These are phyloP conservation scores for Daldinia eschscholtzii DNA, from an alignment of 2,329 filamentous ascomycete species.

Conservation along the genomic window DNA sequence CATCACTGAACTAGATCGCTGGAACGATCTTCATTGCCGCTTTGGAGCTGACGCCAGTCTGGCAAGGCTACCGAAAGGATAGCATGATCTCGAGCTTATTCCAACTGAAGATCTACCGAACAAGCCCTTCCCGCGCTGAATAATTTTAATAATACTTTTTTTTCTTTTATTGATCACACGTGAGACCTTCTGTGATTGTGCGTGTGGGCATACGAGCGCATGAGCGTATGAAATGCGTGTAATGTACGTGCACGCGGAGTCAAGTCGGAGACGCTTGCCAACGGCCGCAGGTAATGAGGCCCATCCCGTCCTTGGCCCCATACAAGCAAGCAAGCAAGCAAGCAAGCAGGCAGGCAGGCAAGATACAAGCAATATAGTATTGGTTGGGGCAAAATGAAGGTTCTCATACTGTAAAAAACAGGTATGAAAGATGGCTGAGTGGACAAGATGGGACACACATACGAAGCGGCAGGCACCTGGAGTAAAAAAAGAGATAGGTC, in stretches of 20 bases:
- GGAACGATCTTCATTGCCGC: constrained; percentile 41
- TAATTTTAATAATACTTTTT: neutral
- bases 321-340: constrained; percentile 1
- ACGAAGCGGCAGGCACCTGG: constrained; percentile 15
- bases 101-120: neutral
- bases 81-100: constrained; percentile 19
- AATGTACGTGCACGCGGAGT: constrained; percentile 1
- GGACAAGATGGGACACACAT: constrained; percentile 9
- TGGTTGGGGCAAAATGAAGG: constrained; percentile 35
- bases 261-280: constrained; percentile 23
- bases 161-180: constrained; percentile 22
- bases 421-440: constrained; percentile 1
- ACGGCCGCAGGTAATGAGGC: constrained; percentile 29
- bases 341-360: neutral
- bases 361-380: neutral
- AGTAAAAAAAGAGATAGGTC: constrained; percentile 39
- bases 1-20: constrained; percentile 38
- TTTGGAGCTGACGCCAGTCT: constrained; percentile 37
- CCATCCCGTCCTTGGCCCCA: constrained; percentile 23
- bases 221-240: constrained; percentile 10
- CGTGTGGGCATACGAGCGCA: neutral
- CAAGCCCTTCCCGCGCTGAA: neutral
- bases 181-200: constrained; percentile 2
- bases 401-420: constrained; percentile 24
- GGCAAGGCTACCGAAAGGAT: constrained; percentile 33